Conservation (phyloP, 495 filamentous ascomycete species). For the Cercophora sp. region DNA sequence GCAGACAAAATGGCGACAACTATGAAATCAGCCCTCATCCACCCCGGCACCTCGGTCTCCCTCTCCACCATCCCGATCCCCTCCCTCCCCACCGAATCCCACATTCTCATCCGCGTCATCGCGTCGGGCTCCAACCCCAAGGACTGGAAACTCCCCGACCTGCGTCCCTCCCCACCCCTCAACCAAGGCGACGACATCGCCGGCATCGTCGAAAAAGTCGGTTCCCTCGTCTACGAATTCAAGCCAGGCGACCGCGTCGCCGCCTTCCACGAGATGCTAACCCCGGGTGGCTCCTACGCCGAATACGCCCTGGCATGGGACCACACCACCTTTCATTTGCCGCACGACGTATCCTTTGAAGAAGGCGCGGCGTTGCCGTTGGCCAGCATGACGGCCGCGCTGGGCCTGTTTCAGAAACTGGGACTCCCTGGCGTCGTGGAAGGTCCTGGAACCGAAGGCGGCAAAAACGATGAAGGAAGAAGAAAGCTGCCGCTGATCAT, state of each 20-base stretch:
- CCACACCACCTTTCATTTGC: slow-evolving; percentile 67
- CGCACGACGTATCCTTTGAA: slow-evolving; percentile 61
- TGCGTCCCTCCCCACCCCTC: slow-evolving; percentile 4
- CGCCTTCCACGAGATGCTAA: slow-evolving; percentile 59
- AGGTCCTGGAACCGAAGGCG: slow-evolving; percentile 26
- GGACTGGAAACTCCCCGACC: slow-evolving; percentile 61
- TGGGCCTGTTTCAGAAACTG: slow-evolving; percentile 58
- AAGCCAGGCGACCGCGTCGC: slow-evolving; percentile 65
- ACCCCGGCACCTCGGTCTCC: too few relatives aligned
- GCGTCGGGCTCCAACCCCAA: slow-evolving; percentile 73
- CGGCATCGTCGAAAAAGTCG: slow-evolving; percentile 61
- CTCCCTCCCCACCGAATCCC: slow-evolving; percentile 49
- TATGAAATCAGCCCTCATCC: too few relatives aligned
- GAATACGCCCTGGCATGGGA: slow-evolving; percentile 66
- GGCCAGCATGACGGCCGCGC: slow-evolving; percentile 68
- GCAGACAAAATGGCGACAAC: too few relatives aligned
- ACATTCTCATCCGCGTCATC: slow-evolving; percentile 68
- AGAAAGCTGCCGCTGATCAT: slow-evolving; percentile 43
- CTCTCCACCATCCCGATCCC: too few relatives aligned
- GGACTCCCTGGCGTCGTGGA: slow-evolving; percentile 63
- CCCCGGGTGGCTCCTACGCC: slow-evolving; percentile 58
- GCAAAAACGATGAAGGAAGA: too few relatives aligned
- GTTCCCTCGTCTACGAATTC: slow-evolving; percentile 58
- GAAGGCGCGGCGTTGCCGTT: slow-evolving; percentile 70
- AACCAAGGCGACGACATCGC: slow-evolving; percentile 74